A percentile compares a stretch with the other conserved stretches of the same genome.
Conservation (phyloP, 2,329 filamentous ascomycete species). For the Apiospora rasikravindrae region DNA sequence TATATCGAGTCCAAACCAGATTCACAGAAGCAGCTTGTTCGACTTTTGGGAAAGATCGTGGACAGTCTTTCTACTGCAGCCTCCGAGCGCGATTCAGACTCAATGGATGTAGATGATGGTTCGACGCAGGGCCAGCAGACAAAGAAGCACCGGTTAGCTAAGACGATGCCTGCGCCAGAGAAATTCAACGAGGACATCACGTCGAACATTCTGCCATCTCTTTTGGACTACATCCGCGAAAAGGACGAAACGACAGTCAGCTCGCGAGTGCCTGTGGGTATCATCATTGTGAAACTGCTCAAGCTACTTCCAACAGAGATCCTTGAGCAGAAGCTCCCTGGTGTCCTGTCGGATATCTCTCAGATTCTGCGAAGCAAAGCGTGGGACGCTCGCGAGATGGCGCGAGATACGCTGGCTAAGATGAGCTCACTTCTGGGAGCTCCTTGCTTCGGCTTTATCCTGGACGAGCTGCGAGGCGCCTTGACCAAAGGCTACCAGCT, state of each 20-base stretch:
- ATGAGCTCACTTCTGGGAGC: conserved; percentile 83
- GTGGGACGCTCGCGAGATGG: conserved; percentile 88
- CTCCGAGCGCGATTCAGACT: conserved; percentile 41
- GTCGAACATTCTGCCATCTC: conserved; percentile 75
- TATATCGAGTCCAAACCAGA: conserved; percentile 83
- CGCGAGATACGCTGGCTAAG: conserved; percentile 83
- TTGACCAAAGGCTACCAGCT: conserved; percentile 88
- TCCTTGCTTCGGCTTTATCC: conserved; percentile 85
- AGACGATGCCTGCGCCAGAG: conserved; percentile 67
- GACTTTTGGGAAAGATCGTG: conserved; percentile 79
- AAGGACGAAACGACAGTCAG: conserved; percentile 96
- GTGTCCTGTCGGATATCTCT: conserved; percentile 88
- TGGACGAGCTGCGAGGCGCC: conserved; percentile 86
- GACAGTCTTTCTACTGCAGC: conserved; percentile 72
- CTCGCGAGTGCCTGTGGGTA: conserved; percentile 85
- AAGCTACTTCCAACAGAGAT: conserved; percentile 77
- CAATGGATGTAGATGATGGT: conserved; percentile 49
- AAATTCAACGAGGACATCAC: conserved; percentile 76
- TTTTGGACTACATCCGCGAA: conserved; percentile 86
- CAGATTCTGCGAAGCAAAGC: conserved; percentile 90
- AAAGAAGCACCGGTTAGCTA: conserved; percentile 56
- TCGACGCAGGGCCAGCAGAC: conserved; percentile 27
- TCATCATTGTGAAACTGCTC: conserved; percentile 87
- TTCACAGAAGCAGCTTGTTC: conserved; percentile 83
- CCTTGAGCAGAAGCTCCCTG: conserved; percentile 76